Evolutionary conservation across 225 moss, liverwort and hornwort genomes (phyloP), one percentile per base, ranked within the genome.

Genomic region (Marchantia polymorpha): DNA sequence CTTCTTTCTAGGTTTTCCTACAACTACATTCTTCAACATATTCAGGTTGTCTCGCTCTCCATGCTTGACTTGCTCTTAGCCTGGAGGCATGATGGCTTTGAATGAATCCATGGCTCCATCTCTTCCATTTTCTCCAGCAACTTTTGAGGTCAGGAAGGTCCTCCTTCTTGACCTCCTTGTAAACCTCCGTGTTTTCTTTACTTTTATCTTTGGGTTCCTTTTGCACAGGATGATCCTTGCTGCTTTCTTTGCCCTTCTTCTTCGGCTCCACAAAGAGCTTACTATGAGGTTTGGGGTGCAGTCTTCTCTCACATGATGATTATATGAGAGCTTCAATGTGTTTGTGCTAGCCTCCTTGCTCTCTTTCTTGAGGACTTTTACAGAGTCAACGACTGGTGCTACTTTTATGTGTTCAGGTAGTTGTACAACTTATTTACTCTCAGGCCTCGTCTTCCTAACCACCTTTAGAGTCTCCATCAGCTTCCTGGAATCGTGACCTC

Each of bases 131-230:
- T 79, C 87, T 17, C 48, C 82, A 58, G 65, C 14, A 66, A 72
- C 82, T 66, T 79, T 79, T 46, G n/a, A n/a, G n/a, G n/a, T n/a
- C n/a, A n/a, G 66, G 14, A 25, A 25, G 59, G 29, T 72, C 86
- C 61, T 91, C 92, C 81, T 87, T 90, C 58, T 83, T 82, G 16
- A 64, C 82, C 55, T 91, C 93, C 83, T 84, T 94, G 9, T 76
- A 66, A 59, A 75, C 82, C 81, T 93, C 95, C 78, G 85, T 96
- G 75, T 83, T 82, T 39, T 81, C 81, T 78, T 83, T 70, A 72
- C 25, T 78, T 79, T 74, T 79, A 27, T 81, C 84, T 82, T 90
- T 91, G 13, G 88, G 88, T 69, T 92, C 94, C 83, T 92, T 96
- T n/a, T 83, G 90, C 58, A 65, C 67, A 25, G 88, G 85, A 51